Evolutionary conservation across 139 green algal species (phyloP).

Genomic region (Dunaliella sp.): DNA sequence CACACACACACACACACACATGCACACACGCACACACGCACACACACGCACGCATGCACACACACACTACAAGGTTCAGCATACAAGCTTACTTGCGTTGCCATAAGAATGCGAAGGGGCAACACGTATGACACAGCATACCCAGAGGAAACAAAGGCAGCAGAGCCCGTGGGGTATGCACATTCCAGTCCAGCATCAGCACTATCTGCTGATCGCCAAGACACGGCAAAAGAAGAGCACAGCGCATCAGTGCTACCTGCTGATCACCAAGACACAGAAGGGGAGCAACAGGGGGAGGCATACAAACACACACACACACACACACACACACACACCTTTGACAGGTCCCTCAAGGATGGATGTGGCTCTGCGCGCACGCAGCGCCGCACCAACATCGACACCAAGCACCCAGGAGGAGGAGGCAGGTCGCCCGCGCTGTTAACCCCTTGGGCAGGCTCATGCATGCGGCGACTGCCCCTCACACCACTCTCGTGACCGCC

Average conservation of each 20-base stretch:
- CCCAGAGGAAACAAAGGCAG: neutral
- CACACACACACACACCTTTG: neutral
- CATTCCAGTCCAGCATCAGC: too few relatives aligned
- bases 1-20: neutral
- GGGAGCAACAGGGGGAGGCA: too few relatives aligned
- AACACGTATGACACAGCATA: too few relatives aligned
- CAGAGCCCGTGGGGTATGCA: too few relatives aligned
- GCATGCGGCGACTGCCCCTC: too few relatives aligned
- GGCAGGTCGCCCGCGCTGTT: too few relatives aligned
- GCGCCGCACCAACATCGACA: neutral
- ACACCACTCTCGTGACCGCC: too few relatives aligned
- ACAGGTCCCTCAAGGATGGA: neutral
- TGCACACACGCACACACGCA: neutral
- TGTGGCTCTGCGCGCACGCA: neutral
- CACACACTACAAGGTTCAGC: neutral
- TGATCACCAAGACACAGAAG: too few relatives aligned
- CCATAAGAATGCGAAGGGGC: neutral
- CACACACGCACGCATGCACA: neutral
- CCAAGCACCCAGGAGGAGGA: neutral
- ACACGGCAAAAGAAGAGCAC: too few relatives aligned
- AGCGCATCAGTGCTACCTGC: too few relatives aligned
- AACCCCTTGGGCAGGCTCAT: too few relatives aligned
- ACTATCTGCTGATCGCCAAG: too few relatives aligned
- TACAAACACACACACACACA: neutral
- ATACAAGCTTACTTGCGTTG: neutral